A percentile compares a stretch with the other conserved stretches of the same genome.
These are phyloP conservation scores for Teunomyces aglyptinius DNA, from an alignment of 805 yeast genomes.

Conservation along the genomic window DNA sequence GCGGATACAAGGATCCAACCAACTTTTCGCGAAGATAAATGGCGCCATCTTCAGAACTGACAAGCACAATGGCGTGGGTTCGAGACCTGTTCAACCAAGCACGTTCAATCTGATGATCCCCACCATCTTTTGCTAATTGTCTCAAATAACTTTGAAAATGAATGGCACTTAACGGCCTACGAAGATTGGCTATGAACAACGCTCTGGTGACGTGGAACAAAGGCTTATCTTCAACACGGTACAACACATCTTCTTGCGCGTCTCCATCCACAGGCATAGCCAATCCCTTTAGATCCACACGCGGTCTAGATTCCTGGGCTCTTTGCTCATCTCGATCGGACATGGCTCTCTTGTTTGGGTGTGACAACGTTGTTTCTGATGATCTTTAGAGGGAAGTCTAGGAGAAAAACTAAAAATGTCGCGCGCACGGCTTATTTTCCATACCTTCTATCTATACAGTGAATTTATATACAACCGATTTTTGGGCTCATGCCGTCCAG, in stretches of 20 bases:
- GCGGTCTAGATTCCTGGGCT: neutral
- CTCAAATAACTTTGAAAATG: conserved; percentile 37
- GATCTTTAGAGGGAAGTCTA: neutral
- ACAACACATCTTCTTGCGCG: conserved; percentile 30
- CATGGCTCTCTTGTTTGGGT: neutral
- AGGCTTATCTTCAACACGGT: conserved; percentile 30
- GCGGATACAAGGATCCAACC: conserved; percentile 36
- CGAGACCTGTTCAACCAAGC: conserved; percentile 44
- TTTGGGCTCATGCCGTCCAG: conserved; percentile 47
- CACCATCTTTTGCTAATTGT: conserved; percentile 23
- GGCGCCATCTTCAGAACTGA: conserved; percentile 42
- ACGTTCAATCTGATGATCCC: conserved; percentile 32
- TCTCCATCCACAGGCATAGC: conserved; percentile 6
- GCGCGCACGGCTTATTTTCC: neutral
- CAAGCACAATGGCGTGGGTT: conserved; percentile 43
- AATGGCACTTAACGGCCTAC: conserved; percentile 36
- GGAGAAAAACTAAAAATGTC: neutral
- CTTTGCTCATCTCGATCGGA: neutral
- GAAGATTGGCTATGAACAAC: conserved; percentile 43
- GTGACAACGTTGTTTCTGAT: neutral
- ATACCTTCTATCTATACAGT: neutral
- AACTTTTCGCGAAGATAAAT: conserved; percentile 29
- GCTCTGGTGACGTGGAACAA: conserved; percentile 42
- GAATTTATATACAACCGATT: conserved; percentile 22
- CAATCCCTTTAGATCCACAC: conserved; percentile 2